Base-by-base conservation (phyloP, 345 rosid species). In the Arabidopsis suecica region DNA sequence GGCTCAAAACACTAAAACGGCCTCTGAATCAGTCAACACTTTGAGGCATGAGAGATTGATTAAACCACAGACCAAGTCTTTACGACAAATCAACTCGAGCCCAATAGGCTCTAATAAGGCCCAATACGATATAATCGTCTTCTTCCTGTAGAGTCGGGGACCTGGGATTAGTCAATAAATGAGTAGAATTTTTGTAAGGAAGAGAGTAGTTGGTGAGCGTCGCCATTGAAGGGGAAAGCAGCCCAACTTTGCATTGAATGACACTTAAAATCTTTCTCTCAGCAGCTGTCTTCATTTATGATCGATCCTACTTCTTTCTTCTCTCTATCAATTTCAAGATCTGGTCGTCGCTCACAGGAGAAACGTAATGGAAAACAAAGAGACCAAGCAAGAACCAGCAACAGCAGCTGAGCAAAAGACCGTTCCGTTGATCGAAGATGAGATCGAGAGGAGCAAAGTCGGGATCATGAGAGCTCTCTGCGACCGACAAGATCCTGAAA, bases 391-490 rank as follows among this genome's bases (percentile, higher is more conserved):
- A 48, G 72, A 62, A 9, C 33, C 33, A 11, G 75, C 50, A 14
- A 69, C 75, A 61, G 34, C 30, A 37, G 58, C 66, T 57, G 77
- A 68, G 38, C 28, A 7, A 4, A 56, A 40, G 14, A 61, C 55
- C 8, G 81, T 32, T 7, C 51, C 78, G 7, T 71, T 64, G 66
- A 80, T 78, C 65, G 77, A 58, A 66, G 82, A 81, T 64, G 91
- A 93, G 85, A 79, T 85, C 33, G 97, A 89, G 84, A 82, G 84
- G 48, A 85, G 81, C 82, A 94, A 89, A 82, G 82, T 94, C 14
- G 86, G 88, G 30, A 85, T 89, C 58, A 86, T 91, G 96, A 86
- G 98, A 81, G 90, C 96, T 48, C 74, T 86, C 38, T 86, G 89
- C 55, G 86, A 85, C 76, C 80, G 85, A 23, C 91, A 91, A 81